Base-by-base conservation (phyloP, 257 asterid species). In the Perilla frutescens region DNA sequence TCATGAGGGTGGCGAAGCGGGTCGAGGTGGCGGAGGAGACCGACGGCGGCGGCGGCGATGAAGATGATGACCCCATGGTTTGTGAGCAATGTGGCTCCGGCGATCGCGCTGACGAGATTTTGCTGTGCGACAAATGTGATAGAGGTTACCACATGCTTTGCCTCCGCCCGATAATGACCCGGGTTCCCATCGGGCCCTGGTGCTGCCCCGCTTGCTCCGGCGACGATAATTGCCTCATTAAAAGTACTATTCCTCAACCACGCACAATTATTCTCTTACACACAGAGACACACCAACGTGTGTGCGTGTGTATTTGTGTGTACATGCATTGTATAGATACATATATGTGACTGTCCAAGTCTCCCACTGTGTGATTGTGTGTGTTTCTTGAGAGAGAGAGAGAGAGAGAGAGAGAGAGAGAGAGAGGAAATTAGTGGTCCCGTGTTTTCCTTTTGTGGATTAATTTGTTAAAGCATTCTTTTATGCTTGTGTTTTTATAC, bases 41-140 rank as follows among this genome's bases (percentile, higher is more conserved):
- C 3, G 80, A 74, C 0, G 80, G n/a, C 49, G 59, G 75, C 34
- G 76, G 79, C 58, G 76, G 64, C 11, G 84, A 75, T 0, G 88
- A 74, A 62, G 10, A 60, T 2, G 82, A 79, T 34, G 70, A 66
- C 70, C 73, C 76, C 8, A 32, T 82, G 83, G 77, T 68, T 32
- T 92, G 97, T 70, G 84, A 85, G 78, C 86, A 87, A 88, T 92
- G 97, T 79, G 92, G 91, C 70, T 87, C 83, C 51, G 97, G 93
- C 2, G 89, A 92, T 62, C 79, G 77, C 50, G 88, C 47, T 31
- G 92, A 90, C 4, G 87, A 88, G 89, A 74, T 90, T 49, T 66
- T 92, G 26, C 61, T 92, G 37, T 92, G 98, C 71, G 98, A 92
- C n/a, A 77, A 76, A 66, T 92, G 98, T 55, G 87, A 87, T 56